Base-by-base conservation (phyloP, 805 yeast genomes). In the Spathaspora boniae region DNA sequence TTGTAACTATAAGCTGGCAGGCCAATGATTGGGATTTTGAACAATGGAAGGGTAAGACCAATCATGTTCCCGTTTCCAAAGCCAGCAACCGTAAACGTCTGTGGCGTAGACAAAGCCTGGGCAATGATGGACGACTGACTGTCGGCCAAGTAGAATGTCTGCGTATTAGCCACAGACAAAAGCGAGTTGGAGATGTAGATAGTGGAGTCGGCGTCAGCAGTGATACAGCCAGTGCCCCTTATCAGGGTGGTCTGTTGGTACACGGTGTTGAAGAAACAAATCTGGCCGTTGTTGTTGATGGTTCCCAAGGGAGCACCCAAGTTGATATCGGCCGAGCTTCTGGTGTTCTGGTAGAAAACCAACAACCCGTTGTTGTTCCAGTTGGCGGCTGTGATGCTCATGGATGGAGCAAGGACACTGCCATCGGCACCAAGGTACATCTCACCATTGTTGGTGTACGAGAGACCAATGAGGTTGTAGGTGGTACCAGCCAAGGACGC, bases 201-300 rank as follows among this genome's bases (percentile, higher is more conserved):
- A 25, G 42, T 31, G 9, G 54, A 43, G 18, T 44, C 44, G 3
- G 19, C 26, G 27, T 48, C 48, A 35, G 49, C 41, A 21, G 50
- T 40, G 21, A 51, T 40, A 45, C 63, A 58, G 32, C 63, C 63
- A 17, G 33, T 32, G 28, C 62, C 62, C 1, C 21, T 7, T 24
- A 58, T 45, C 20, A 16, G 33, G 15, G 54, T 45, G 9, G 50
- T 40, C 43, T 53, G 60, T 7, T 41, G 34, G 36, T 49, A 58
- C n/a, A 34, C 42, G 29, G 42, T 40, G 31, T 53, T 49, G 20
- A 41, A 38, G 36, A 58, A 45, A 43, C 63, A 58, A 34, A 58
- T 55, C 16, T 48, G 44, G 36, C 63, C 63, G 21, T 44, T 33
- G 33, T 58, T 58, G 22, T 39, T 45, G 22, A 56, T 48, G 14